phyloP scores from a whole-genome alignment of 2,329 filamentous ascomycete species.

The Stagonosporopsis rhizophila region DNA sequence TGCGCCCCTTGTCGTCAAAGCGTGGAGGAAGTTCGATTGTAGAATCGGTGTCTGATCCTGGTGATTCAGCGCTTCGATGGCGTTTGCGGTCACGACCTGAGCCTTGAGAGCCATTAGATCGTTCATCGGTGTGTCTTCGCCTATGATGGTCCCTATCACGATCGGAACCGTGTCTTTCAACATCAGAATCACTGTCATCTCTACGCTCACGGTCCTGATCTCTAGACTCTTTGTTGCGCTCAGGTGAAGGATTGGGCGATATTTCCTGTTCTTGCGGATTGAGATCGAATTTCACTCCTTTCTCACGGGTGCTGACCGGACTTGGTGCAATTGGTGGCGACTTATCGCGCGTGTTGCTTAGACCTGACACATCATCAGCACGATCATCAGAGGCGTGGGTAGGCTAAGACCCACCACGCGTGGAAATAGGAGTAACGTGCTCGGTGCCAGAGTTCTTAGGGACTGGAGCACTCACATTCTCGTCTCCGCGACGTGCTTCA shows the following conservation, averaged over 20 bases:
- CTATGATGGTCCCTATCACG: slow-evolving; percentile 12
- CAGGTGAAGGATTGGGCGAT: slow-evolving; percentile 25
- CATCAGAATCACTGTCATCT: slow-evolving; percentile 16
- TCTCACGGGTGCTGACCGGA: slow-evolving; percentile 29
- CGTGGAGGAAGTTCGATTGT: slow-evolving; percentile 48
- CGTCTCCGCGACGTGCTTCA: slow-evolving; percentile 48
- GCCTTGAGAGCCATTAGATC: slow-evolving; percentile 25
- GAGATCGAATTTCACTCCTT: slow-evolving; percentile 51
- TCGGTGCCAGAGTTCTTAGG: slow-evolving; percentile 36
- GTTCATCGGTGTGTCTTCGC: slow-evolving; percentile 17
- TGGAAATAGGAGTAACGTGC: slow-evolving; percentile 24
- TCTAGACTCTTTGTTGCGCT: slow-evolving; percentile 12
- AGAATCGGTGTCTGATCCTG: slow-evolving; percentile 37
- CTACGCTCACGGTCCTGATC: slow-evolving; percentile 18
- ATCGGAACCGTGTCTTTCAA: slow-evolving; percentile 16
- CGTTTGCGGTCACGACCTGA: slow-evolving; percentile 28
- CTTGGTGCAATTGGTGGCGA: slow-evolving; percentile 19
- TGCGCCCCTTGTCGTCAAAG: slow-evolving; percentile 44
- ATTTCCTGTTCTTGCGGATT: slow-evolving; percentile 38
- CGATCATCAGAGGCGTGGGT: slow-evolving; percentile 17
- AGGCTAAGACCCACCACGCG: slow-evolving; percentile 25
- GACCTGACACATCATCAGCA: slow-evolving; percentile 38
- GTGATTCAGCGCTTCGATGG: slow-evolving; percentile 32
- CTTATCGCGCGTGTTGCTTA: slow-evolving; percentile 1
- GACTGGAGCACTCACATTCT: slow-evolving; percentile 59